Base-by-base conservation (phyloP, 2,329 filamentous ascomycete species). In the Xylaria digitata region DNA sequence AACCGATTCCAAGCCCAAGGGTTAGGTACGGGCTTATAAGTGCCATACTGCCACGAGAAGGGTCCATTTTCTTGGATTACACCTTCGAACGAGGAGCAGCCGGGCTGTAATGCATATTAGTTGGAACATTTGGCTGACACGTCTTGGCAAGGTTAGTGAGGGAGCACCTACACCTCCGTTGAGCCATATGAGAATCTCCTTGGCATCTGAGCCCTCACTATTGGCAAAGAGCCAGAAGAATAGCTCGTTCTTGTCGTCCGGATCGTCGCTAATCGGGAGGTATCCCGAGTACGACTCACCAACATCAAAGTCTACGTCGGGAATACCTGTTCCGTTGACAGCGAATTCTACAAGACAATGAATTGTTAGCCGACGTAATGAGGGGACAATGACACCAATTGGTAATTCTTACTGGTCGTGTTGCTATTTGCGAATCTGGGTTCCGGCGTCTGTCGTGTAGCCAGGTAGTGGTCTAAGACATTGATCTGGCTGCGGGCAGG, bases 1-100 rank as follows among this genome's bases (percentile, higher is more conserved):
- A 95, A 79, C 57, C 90, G 90, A 66, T 87, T 87, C 91, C 91
- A 94, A n/a, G 86, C 86, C 81, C 90, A 94, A 0, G 86, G 84
- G 75, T 94, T 94, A 50, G 82, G 80, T 0, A 88, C 82, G 0
- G 91, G 91, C 19, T 83, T 82, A 62, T 83, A 86, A 0, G 90
- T 94, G 40, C 92, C 92, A 13, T 87, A 83, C 75, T 90, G 86
- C 90, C 90, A 92, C 5, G 85, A 64, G 73, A 93, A 90, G 0
- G 92, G 90, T 0, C 92, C 92, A 72, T 93, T 94, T 72, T 95
- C 92, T 57, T 92, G 90, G 9, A 95, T 77, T 1, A 94, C 81
- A 7, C 90, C 91, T 70, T 89, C 85, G 6, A 93, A 82, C 1
- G 89, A 91, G 37, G 82, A 83, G 72, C 85, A 88, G 26, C 85